A percentile compares a stretch with the other conserved stretches of the same genome.
phyloP scores from a whole-genome alignment of 139 green algal genomes.

The Micractinium conductrix region DNA sequence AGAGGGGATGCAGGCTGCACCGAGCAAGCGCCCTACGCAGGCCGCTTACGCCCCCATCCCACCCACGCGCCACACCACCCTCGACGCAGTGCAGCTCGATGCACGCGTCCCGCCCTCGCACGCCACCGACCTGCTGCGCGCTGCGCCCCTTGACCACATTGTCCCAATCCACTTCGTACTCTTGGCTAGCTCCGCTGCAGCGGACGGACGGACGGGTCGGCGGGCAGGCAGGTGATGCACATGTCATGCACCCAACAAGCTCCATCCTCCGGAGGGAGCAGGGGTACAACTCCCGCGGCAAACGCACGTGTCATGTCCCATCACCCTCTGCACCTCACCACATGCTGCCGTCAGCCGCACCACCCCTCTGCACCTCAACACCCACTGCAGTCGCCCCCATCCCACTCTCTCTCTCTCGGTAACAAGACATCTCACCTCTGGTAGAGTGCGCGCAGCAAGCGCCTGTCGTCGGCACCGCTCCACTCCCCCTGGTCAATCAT shows the following conservation, averaged over 20 bases:
- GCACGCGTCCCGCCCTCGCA: too few relatives aligned
- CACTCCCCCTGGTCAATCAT: conserved; percentile 74
- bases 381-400: background rate
- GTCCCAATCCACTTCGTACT: conserved; percentile 68
- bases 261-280: too few relatives aligned
- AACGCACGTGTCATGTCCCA: too few relatives aligned
- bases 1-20: background rate
- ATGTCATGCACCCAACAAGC: too few relatives aligned
- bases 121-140: conserved; percentile 40
- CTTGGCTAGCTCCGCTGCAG: conserved; percentile 13
- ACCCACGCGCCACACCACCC: too few relatives aligned
- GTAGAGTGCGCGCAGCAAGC: conserved; percentile 61
- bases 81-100: too few relatives aligned
- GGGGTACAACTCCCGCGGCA: too few relatives aligned
- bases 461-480: conserved; percentile 71
- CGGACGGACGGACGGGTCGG: too few relatives aligned
- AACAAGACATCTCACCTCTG: conserved; percentile 6
- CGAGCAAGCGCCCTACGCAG: background rate
- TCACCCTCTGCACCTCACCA: background rate
- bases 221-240: background rate
- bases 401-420: too few relatives aligned
- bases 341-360: background rate
- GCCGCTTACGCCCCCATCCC: too few relatives aligned
- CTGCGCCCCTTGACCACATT: conserved; percentile 57
- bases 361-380: background rate